phyloP scores from a whole-genome alignment of 768 basidiomycete genomes.

The Nevesoporus exiguus region DNA sequence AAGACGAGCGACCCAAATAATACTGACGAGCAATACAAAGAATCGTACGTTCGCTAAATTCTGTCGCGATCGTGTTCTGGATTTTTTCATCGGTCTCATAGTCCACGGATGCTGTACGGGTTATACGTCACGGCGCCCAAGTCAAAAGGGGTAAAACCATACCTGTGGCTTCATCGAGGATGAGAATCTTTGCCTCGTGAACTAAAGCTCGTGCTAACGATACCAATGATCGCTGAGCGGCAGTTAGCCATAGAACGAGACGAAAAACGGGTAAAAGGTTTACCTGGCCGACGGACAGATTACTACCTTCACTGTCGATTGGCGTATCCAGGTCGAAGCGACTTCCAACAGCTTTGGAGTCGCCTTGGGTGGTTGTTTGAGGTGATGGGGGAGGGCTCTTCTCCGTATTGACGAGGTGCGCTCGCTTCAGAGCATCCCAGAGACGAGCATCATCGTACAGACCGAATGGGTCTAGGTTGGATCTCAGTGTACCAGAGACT shows the following conservation, averaged over 20 bases:
- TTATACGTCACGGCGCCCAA: background rate
- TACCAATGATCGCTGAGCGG: slow-evolving; percentile 73
- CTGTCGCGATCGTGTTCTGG: slow-evolving; percentile 81
- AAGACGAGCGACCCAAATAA: no score
- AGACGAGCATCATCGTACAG: slow-evolving; percentile 76
- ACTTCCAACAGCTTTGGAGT: slow-evolving; percentile 36
- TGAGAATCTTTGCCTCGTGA: slow-evolving; percentile 77
- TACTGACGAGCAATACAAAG: slow-evolving; percentile 81
- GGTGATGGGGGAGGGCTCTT: slow-evolving; percentile 35
- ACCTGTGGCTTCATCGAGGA: slow-evolving; percentile 90
- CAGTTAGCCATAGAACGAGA: slow-evolving; percentile 24
- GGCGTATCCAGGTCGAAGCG: slow-evolving; percentile 80
- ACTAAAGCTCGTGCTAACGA: slow-evolving; percentile 88
- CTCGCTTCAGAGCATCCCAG: slow-evolving; percentile 87
- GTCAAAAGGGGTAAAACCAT: slow-evolving; percentile 1
- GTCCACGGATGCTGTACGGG: slow-evolving; percentile 67
- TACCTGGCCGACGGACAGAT: slow-evolving; percentile 65
- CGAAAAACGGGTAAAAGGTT: background rate
- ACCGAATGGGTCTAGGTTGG: slow-evolving; percentile 89
- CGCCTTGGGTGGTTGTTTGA: slow-evolving; percentile 36
- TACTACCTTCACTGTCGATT: slow-evolving; percentile 84
- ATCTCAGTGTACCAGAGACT: slow-evolving; percentile 79
- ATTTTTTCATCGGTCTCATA: slow-evolving; percentile 89
- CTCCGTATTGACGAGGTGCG: slow-evolving; percentile 68
- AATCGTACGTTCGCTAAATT: slow-evolving; percentile 82